These are phyloP conservation scores for Epichloe elymi DNA, from an alignment of 2,329 filamentous ascomycete species.

Conservation along the genomic window DNA sequence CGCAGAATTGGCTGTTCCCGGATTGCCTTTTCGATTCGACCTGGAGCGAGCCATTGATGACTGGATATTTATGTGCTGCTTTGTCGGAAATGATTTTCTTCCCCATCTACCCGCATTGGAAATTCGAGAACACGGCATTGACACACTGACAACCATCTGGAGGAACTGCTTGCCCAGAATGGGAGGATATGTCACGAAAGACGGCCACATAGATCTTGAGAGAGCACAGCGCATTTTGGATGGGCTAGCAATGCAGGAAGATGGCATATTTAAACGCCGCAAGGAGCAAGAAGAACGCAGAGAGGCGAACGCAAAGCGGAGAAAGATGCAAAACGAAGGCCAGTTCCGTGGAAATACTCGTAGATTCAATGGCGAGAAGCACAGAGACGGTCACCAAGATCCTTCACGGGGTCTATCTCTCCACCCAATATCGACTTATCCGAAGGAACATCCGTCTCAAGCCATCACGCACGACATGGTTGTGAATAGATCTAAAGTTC, in stretches of 20 bases:
- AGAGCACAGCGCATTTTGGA: slow-evolving; percentile 78
- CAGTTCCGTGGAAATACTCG: slow-evolving; percentile 12
- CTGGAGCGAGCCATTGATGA: slow-evolving; percentile 90
- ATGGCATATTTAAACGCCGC: slow-evolving; percentile 79
- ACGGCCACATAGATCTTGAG: slow-evolving; percentile 79
- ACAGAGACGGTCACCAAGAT: slow-evolving; percentile 22
- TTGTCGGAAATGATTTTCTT: slow-evolving; percentile 96
- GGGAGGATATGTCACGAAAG: slow-evolving; percentile 93
- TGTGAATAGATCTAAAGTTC: slow-evolving; percentile 54
- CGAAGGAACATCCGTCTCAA: slow-evolving; percentile 34
- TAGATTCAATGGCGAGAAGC: slow-evolving; percentile 5
- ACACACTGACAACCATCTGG: slow-evolving; percentile 95
- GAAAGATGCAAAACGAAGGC: slow-evolving; percentile 55
- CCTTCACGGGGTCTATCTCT: slow-evolving; percentile 19
- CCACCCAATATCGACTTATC: slow-evolving; percentile 33
- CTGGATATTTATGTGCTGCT: slow-evolving; percentile 99
- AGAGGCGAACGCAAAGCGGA: slow-evolving; percentile 65
- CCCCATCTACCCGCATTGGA: slow-evolving; percentile 95
- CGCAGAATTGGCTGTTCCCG: slow-evolving; percentile 72
- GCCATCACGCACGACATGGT: slow-evolving; percentile 78
- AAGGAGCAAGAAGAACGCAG: slow-evolving; percentile 76
- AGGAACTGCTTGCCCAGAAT: slow-evolving; percentile 80
- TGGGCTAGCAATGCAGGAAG: slow-evolving; percentile 83
- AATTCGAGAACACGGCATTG: slow-evolving; percentile 93
- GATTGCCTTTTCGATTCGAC: slow-evolving; percentile 79